These are phyloP conservation scores for Pseudogymnoascus sp. DNA, from an alignment of 2,329 filamentous ascomycete species.

Conservation along the genomic window DNA sequence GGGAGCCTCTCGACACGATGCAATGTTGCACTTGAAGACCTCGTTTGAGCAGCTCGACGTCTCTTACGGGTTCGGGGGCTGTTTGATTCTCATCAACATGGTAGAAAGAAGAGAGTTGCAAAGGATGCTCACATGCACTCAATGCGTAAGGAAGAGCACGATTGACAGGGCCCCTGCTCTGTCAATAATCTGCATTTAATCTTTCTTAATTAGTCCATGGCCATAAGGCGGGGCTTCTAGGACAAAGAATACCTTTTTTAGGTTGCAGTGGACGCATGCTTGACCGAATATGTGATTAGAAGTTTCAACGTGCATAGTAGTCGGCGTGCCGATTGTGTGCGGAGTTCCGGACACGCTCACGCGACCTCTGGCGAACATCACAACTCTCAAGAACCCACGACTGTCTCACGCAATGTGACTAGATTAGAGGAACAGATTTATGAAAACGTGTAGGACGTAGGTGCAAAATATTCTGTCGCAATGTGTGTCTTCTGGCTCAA, in stretches of 20 bases:
- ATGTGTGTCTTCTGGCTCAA: neutral
- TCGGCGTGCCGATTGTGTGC: neutral
- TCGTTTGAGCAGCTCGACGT: neutral
- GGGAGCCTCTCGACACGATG: neutral
- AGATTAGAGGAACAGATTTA: neutral
- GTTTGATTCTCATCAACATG: neutral
- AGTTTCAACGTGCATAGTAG: neutral
- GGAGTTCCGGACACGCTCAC: neutral
- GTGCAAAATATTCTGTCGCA: neutral
- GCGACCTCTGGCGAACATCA: neutral
- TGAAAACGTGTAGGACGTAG: neutral
- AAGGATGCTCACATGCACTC: slow-evolving; percentile 4
- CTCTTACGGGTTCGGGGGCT: slow-evolving; percentile 6
- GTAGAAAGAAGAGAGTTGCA: neutral
- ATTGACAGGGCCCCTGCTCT: slow-evolving; percentile 18
- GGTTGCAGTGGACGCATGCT: slow-evolving; percentile 28
- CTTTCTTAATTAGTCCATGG: slow-evolving; percentile 12
- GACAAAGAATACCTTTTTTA: slow-evolving; percentile 21
- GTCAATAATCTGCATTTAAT: slow-evolving; percentile 26
- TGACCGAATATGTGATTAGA: slow-evolving; percentile 13
- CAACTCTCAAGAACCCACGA: neutral
- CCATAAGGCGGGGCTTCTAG: neutral
- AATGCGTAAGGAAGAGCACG: neutral
- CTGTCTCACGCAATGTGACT: neutral
- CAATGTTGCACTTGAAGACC: neutral